phyloP scores from a whole-genome alignment of 2,329 filamentous ascomycete genomes.

The Pseudogymnoascus sp. region DNA sequence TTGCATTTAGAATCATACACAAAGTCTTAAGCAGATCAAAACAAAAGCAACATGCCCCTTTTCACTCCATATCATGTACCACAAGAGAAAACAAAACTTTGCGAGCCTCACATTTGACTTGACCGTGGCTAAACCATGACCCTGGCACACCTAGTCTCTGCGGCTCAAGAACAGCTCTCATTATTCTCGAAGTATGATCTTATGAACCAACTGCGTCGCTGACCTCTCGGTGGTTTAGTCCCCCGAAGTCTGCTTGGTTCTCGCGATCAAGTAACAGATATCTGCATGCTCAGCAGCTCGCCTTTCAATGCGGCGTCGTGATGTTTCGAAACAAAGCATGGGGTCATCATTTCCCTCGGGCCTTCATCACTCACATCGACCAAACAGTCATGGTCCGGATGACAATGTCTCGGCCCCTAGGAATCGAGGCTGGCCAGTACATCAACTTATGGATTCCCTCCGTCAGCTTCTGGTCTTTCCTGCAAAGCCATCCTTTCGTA shows the following conservation, averaged over 20 bases:
- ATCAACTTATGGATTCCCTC: conserved; percentile 18
- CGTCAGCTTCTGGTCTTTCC: conserved; percentile 15
- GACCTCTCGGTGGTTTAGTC: not conserved
- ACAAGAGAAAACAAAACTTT: too few relatives aligned
- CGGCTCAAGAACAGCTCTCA: too few relatives aligned
- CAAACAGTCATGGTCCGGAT: not conserved
- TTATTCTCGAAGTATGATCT: too few relatives aligned
- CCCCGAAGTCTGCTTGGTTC: not conserved
- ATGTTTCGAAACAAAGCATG: conserved; percentile 10
- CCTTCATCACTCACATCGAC: conserved; percentile 11
- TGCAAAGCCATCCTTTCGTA: conserved; percentile 6
- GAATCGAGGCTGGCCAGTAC: not conserved
- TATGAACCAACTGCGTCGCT: not conserved
- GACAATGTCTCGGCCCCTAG: not conserved
- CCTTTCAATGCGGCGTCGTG: conserved; percentile 5
- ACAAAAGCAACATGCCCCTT: too few relatives aligned
- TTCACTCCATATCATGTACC: too few relatives aligned
- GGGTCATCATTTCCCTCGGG: conserved; percentile 10
- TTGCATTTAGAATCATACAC: too few relatives aligned
- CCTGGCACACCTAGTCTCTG: too few relatives aligned
- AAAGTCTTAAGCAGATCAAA: too few relatives aligned
- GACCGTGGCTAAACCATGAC: too few relatives aligned
- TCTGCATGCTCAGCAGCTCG: not conserved
- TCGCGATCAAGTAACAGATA: not conserved
- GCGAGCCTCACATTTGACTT: too few relatives aligned